Evolutionary conservation across 345 rosid genomes (phyloP), one percentile per base, ranked within the genome.

Genomic region (Moricandia moricandioides): DNA sequence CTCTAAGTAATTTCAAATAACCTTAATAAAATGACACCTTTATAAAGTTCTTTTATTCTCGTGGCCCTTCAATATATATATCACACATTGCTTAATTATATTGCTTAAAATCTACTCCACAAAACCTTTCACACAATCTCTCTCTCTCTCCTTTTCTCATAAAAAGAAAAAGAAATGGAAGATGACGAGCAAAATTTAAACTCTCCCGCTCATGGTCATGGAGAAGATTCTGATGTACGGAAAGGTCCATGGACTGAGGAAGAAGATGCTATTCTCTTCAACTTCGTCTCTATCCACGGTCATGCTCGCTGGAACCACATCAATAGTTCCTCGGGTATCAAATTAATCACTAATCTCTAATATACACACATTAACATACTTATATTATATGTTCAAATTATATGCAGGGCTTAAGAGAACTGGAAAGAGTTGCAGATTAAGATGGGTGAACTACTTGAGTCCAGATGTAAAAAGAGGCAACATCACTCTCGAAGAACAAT

Each of bases 161-260:
- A 37, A 37, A 37, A 37, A 9, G 43, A 11, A 7, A 18, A 1
- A 62, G 21, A 75, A 66, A 88, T 87, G 94, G 85, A 80, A 31
- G 83, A 72, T 62, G 79, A 77, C 69, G 78, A 62, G 17, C 72
- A 78, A 56, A 77, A 43, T 54, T 77, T 71, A 69, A 70, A 58
- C 35, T 70, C 78, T 61, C 76, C 58, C 27, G 24, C 24, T 21
- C 24, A 21, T 21, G 24, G 24, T 71, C 81, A 65, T 30, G 88
- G 82, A 67, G 88, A 84, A 40, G 86, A 70, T 55, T 80, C 69
- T 58, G 87, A 81, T 52, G 67, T 89, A 29, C 82, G 88, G 77
- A 93, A 91, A 84, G 97, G 98, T 58, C 96, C 97, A 1, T 93
- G 98, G 98, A 93, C 96, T 0, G 77, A 39, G 14, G 92, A 91